A percentile compares a stretch with the other conserved stretches of the same genome.
Evolutionary conservation across 116 monocot genomes (phyloP).

Genomic region (Trichopus zeylanicus): DNA sequence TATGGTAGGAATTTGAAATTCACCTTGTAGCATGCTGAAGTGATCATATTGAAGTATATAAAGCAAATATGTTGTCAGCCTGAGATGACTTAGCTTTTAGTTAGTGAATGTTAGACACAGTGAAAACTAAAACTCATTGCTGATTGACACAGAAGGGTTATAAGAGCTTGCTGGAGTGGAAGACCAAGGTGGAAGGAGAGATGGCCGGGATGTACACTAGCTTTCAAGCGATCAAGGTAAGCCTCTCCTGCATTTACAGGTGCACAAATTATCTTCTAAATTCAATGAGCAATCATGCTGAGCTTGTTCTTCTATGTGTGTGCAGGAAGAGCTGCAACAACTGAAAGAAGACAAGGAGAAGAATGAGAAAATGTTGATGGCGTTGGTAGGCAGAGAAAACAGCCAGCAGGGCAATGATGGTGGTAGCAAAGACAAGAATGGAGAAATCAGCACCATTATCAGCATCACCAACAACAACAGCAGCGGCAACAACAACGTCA

Average conservation of each 20-base stretch:
- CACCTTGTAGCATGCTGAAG: too few relatives aligned
- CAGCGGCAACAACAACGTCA: conserved; percentile 2
- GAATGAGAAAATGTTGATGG: conserved; percentile 1
- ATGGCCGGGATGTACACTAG: conserved; percentile 15
- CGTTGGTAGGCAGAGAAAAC: background rate
- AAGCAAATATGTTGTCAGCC: too few relatives aligned
- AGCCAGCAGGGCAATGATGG: background rate
- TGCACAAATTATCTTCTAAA: too few relatives aligned
- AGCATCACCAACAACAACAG: background rate
- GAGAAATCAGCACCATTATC: background rate
- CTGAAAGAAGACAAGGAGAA: conserved; percentile 31
- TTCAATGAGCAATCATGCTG: too few relatives aligned
- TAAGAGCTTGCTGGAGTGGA: conserved; percentile 35
- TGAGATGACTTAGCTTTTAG: too few relatives aligned
- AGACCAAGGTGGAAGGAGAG: conserved; percentile 51
- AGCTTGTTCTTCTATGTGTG: too few relatives aligned
- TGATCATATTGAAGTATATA: too few relatives aligned
- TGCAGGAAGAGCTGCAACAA: conserved; percentile 57
- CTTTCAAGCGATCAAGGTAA: conserved; percentile 50
- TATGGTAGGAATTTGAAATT: too few relatives aligned
- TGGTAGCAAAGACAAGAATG: background rate
- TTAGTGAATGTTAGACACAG: too few relatives aligned
- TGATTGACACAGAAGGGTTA: conserved; percentile 68
- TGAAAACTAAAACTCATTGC: too few relatives aligned
- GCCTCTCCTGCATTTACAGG: too few relatives aligned